Evolutionary conservation across 179 eudicot species (phyloP).

Genomic region (Dionaea muscipula): DNA sequence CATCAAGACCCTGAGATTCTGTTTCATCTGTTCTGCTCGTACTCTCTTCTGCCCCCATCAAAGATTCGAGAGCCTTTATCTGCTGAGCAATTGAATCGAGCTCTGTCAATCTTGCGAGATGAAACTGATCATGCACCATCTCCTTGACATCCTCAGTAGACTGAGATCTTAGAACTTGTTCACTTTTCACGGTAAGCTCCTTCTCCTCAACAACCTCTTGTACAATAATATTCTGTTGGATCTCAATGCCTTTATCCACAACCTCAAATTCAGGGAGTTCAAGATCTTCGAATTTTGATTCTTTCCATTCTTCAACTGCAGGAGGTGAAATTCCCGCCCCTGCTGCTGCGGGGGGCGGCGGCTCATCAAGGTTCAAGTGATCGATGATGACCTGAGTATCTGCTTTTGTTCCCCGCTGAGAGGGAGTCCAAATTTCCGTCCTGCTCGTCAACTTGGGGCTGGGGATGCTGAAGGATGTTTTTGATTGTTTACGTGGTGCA

Average conservation of each 20-base stretch:
- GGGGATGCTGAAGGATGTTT: constrained; percentile 74
- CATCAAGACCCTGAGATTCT: constrained; percentile 48
- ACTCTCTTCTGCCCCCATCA: constrained; percentile 58
- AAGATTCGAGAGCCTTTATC: constrained; percentile 80
- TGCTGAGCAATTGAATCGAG: constrained; percentile 89
- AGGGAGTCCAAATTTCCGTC: constrained; percentile 67
- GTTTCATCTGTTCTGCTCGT: constrained; percentile 24
- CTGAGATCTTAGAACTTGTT: constrained; percentile 39
- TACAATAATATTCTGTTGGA: constrained; percentile 24
- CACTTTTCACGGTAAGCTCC: constrained; percentile 35
- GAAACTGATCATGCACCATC: constrained; percentile 57
- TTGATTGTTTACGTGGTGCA: constrained; percentile 59
- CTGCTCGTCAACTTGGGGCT: constrained; percentile 67
- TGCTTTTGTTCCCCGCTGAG: constrained; percentile 36
- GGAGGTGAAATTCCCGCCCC: constrained; percentile 19
- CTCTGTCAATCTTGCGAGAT: constrained; percentile 53
- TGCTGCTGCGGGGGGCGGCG: too few relatives aligned
- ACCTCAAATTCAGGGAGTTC: constrained; percentile 81
- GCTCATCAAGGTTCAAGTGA: constrained; percentile 78
- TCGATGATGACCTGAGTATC: constrained; percentile 69
- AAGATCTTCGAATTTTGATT: constrained; percentile 41
- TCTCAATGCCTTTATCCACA: constrained; percentile 80
- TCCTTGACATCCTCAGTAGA: constrained; percentile 89
- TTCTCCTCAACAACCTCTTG: constrained; percentile 28
- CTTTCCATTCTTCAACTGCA: constrained; percentile 31